phyloP scores from a whole-genome alignment of 805 yeast genomes.

The Lipomyces chichibuensis region DNA sequence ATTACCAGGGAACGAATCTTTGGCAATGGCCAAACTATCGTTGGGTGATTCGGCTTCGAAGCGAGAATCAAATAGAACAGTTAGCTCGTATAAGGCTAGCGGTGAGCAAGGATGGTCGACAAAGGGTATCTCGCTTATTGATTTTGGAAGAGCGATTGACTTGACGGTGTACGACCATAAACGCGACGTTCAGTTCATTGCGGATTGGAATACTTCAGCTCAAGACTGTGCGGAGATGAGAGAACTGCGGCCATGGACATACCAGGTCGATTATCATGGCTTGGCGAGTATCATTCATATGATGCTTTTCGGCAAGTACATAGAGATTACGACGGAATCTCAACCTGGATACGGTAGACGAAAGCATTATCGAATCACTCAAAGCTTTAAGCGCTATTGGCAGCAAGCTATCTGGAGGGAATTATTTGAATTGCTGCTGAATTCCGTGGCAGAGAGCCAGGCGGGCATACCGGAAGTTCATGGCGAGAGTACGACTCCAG shows the following conservation, averaged over 20 bases:
- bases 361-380: conserved; percentile 46
- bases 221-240: conserved; percentile 77
- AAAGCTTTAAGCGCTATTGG: conserved; percentile 73
- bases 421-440: conserved; percentile 64
- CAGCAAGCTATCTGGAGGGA: conserved; percentile 69
- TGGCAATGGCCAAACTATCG: conserved; percentile 25
- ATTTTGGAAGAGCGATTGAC: conserved; percentile 82
- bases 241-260: conserved; percentile 65
- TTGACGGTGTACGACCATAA: conserved; percentile 54
- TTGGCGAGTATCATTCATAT: conserved; percentile 74
- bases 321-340: conserved; percentile 44
- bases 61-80: background rate
- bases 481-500: conserved; percentile 27
- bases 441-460: conserved; percentile 50
- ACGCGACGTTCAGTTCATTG: conserved; percentile 55
- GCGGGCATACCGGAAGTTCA: background rate
- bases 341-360: conserved; percentile 17
- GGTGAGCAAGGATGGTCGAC: conserved; percentile 53
- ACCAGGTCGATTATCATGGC: conserved; percentile 82
- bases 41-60: conserved; percentile 7
- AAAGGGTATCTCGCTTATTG: conserved; percentile 67
- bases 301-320: conserved; percentile 69
- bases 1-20: conserved; percentile 37
- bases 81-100: conserved; percentile 41
- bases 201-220: conserved; percentile 63